These are phyloP conservation scores for Secale cereale DNA, from an alignment of 176 grass and related monocot species.

Conservation along the genomic window DNA sequence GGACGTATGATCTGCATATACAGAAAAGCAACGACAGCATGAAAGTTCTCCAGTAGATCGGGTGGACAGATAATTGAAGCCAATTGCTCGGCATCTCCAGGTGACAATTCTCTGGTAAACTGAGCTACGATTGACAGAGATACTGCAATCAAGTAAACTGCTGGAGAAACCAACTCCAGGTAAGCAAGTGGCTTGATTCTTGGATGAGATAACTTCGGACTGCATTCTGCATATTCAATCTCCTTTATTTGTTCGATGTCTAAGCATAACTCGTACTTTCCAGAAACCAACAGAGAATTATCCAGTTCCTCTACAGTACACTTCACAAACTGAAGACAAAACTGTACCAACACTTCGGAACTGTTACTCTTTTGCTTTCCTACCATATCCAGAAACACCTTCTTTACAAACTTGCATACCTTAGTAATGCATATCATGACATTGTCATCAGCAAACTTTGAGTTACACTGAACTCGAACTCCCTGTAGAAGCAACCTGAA, in stretches of 20 bases:
- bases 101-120: conserved; percentile 30
- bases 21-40: conserved; percentile 38
- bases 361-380: conserved; percentile 27
- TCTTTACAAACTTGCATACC: conserved; percentile 54
- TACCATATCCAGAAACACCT: conserved; percentile 36
- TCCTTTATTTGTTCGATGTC: conserved; percentile 44
- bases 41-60: conserved; percentile 8
- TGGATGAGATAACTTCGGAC: conserved; percentile 17
- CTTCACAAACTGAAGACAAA: conserved; percentile 48
- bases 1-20: conserved; percentile 26
- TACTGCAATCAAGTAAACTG: conserved; percentile 35
- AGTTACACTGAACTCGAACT: conserved; percentile 42
- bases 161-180: conserved; percentile 55
- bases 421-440: conserved; percentile 37
- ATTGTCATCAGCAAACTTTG: conserved; percentile 14
- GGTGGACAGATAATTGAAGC: conserved; percentile 14
- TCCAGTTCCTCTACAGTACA: conserved; percentile 42
- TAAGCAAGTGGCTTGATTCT: conserved; percentile 23
- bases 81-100: conserved; percentile 22
- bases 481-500: conserved; percentile 57
- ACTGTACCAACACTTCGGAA: conserved; percentile 29
- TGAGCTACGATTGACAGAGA: conserved; percentile 38
- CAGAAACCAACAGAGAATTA: conserved; percentile 38
- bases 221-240: conserved; percentile 24
- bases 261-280: conserved; percentile 31